phyloP scores from a whole-genome alignment of 768 basidiomycete genomes.

The Suillus ampliporus region DNA sequence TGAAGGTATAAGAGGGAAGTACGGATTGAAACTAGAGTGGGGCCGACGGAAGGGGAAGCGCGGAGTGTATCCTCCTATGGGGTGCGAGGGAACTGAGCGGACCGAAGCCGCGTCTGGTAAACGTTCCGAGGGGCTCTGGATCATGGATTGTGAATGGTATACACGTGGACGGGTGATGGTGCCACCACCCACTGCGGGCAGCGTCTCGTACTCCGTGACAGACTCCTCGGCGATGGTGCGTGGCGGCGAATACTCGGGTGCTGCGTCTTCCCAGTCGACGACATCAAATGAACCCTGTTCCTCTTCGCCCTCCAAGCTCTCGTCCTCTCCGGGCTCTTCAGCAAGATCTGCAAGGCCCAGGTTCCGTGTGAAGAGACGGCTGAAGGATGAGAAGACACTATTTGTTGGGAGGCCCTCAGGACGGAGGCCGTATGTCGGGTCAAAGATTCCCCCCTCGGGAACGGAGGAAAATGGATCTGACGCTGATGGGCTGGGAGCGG shows the following conservation, averaged over 20 bases:
- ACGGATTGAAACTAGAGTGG: constrained; percentile 30
- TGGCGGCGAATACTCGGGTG: constrained; percentile 51
- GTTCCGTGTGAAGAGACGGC: constrained; percentile 69
- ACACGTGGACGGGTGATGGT: constrained; percentile 84
- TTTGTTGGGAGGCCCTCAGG: constrained; percentile 90
- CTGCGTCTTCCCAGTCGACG: constrained; percentile 71
- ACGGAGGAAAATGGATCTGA: constrained; percentile 35
- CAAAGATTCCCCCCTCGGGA: constrained; percentile 79
- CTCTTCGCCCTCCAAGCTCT: constrained; percentile 51
- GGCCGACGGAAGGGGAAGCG: constrained; percentile 23
- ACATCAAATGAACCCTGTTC: constrained; percentile 58
- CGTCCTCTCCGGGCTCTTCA: constrained; percentile 59
- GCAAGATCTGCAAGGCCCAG: constrained; percentile 82
- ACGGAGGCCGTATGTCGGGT: constrained; percentile 94
- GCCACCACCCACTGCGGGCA: constrained; percentile 92
- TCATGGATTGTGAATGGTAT: constrained; percentile 83
- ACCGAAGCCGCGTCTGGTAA: constrained; percentile 51
- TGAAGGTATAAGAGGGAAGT: constrained; percentile 15
- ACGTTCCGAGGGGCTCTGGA: constrained; percentile 48
- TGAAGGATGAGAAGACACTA: constrained; percentile 80
- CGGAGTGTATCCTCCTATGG: not conserved
- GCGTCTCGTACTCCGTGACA: constrained; percentile 77
- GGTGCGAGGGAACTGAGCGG: not conserved
- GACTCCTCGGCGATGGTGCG: constrained; percentile 49
- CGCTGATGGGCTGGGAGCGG: constrained; percentile 23